Conservation (phyloP, 352 stramenopile genomes). For the Ophiocytium majus region DNA sequence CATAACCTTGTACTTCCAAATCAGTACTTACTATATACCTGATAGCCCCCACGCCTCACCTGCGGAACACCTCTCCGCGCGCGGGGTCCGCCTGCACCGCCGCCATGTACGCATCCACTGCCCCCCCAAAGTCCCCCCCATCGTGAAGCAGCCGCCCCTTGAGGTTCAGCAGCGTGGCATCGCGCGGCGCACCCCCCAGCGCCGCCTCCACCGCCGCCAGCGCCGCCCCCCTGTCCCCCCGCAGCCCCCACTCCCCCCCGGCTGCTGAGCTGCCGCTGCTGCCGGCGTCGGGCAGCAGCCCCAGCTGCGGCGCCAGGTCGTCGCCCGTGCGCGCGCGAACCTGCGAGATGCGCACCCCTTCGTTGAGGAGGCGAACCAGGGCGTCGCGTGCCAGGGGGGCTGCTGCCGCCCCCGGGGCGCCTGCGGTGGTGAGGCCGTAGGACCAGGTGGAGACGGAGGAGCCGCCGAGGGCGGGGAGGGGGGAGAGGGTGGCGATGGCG, state of each 20-base stretch:
- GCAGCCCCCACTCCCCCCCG: constrained; percentile 20
- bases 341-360: constrained; percentile 40
- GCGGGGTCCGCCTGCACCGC: constrained; percentile 40
- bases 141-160: constrained; percentile 49
- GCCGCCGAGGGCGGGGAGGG: neutral
- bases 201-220: constrained; percentile 30
- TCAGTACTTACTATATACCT: no score
- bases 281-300: neutral
- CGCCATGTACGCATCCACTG: constrained; percentile 50
- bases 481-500: constrained; percentile 2
- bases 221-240: constrained; percentile 32
- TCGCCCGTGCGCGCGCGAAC: constrained; percentile 16
- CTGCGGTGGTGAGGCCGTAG: constrained; percentile 17
- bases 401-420: constrained; percentile 32
- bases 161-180: constrained; percentile 31
- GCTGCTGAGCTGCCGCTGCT: constrained; percentile 16
- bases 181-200: constrained; percentile 15
- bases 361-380: constrained; percentile 52
- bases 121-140: constrained; percentile 31
- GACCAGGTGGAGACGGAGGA: constrained; percentile 25
- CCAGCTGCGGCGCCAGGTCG: neutral
- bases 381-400: constrained; percentile 37
- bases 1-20: no score
- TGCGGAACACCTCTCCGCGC: constrained; percentile 50
- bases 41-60: neutral